Base-by-base conservation (phyloP, 2,329 filamentous ascomycete genomes). In the Zymoseptoria brevis region DNA sequence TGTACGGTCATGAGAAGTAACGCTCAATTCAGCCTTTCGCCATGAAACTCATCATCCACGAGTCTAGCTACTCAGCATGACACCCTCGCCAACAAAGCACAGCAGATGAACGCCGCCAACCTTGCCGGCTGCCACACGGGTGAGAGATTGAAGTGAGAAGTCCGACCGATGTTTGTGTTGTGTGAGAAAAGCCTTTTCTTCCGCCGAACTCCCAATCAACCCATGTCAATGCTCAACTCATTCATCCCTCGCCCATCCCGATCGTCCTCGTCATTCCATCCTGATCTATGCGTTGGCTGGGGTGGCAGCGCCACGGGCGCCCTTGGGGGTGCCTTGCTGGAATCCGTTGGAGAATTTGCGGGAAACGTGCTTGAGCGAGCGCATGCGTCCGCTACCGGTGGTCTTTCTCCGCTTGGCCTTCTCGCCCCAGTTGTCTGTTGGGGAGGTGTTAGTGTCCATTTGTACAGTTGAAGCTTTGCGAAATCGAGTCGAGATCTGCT, bases 361-460 rank as follows among this genome's bases (percentile, higher is more conserved):
- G 76, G 91, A 83, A 77, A 99, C 87, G 74, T 84, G 85, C 85
- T 95, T 96, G 78, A 99, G 85, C 83, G 92, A 90, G 77, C 90
- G 87, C 87, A 92, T 94, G 80, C 94, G 90, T 79, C 94, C 94
- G 76, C 90, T 93, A 75, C 94, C 94, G 77, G 89, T 93, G 76
- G 93, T 96, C 92, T 96, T 97, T 88, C 94, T 95, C 80, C 94
- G 86, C 90, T 97, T 97, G 74, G 92, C 93, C 89, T 99, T 99
- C 87, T 97, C 93, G 80, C 89, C 86, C 94, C 94, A 99, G 89
- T 99, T 96, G 88, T 87, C 93, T 97, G 76, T 77, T 49, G 19
- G 26, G 21, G 50, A 48, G 51, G 41, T 59, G 55, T 66, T 61
- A 66, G 64, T 64, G 41, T 48, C 55, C 53, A 16, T 55, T 45